Evolutionary conservation across 2,329 filamentous ascomycete genomes (phyloP).

Genomic region (Epichloe sibirici): DNA sequence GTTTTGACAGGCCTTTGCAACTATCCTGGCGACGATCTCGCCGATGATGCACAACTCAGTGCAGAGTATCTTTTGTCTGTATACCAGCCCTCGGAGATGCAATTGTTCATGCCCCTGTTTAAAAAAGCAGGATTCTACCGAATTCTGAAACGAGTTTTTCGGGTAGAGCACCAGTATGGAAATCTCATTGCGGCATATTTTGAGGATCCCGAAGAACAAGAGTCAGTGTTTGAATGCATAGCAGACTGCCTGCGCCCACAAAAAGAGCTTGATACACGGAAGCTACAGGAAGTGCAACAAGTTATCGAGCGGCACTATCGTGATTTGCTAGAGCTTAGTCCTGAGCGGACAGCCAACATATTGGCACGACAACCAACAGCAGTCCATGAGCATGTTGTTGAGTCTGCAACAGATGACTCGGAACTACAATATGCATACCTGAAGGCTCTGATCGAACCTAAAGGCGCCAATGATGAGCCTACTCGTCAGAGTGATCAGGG

Average conservation of each 20-base stretch:
- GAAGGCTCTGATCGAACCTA: slow-evolving; percentile 58
- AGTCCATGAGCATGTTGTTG: slow-evolving; percentile 54
- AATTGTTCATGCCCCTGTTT: slow-evolving; percentile 64
- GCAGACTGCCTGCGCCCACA: slow-evolving; percentile 57
- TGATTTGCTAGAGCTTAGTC: slow-evolving; percentile 56
- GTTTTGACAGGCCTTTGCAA: slow-evolving; percentile 74
- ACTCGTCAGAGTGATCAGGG: slow-evolving; percentile 34
- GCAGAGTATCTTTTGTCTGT: slow-evolving; percentile 88
- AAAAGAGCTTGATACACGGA: slow-evolving; percentile 52
- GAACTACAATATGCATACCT: slow-evolving; percentile 68
- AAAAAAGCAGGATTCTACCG: slow-evolving; percentile 74
- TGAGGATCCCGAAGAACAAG: slow-evolving; percentile 67
- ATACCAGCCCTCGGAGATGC: slow-evolving; percentile 78
- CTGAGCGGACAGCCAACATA: slow-evolving; percentile 50
- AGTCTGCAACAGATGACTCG: slow-evolving; percentile 46
- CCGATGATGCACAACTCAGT: slow-evolving; percentile 93
- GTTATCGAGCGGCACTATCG: slow-evolving; percentile 54
- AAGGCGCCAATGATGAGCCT: slow-evolving; percentile 21
- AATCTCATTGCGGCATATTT: slow-evolving; percentile 72
- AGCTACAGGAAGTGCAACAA: slow-evolving; percentile 56
- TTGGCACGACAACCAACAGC: slow-evolving; percentile 50
- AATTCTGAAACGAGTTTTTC: slow-evolving; percentile 82
- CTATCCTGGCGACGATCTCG: slow-evolving; percentile 67
- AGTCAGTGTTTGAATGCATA: slow-evolving; percentile 68
- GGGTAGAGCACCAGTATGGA: slow-evolving; percentile 64